phyloP scores from a whole-genome alignment of 257 asterid species.

The Lithospermum erythrorhizon region DNA sequence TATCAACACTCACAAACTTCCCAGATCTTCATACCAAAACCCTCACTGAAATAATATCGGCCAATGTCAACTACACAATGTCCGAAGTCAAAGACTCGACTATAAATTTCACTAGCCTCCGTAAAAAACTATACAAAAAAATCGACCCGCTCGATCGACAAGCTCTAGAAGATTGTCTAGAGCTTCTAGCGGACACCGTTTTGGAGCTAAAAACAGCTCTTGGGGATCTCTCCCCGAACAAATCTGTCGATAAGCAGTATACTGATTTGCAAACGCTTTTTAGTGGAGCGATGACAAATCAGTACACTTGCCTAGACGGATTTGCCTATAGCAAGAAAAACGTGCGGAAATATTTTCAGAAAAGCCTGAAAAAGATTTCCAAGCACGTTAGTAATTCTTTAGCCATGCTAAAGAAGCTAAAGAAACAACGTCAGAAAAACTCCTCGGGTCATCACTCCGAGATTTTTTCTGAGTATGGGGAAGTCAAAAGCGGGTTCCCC shows the following conservation, averaged over 20 bases:
- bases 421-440: conserved; percentile 16
- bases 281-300: conserved; percentile 92
- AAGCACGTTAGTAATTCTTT: conserved; percentile 72
- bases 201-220: conserved; percentile 31
- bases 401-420: conserved; percentile 63
- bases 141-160: conserved; percentile 44
- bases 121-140: conserved; percentile 31
- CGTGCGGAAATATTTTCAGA: conserved; percentile 43
- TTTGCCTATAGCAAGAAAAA: conserved; percentile 50
- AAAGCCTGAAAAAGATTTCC: conserved; percentile 43
- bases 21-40: conserved; percentile 60
- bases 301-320: conserved; percentile 88
- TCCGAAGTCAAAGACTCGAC: conserved; percentile 44
- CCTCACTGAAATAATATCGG: conserved; percentile 56
- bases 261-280: conserved; percentile 60
- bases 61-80: conserved; percentile 52
- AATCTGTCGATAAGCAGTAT: conserved; percentile 28
- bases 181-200: conserved; percentile 48
- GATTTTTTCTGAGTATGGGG: conserved; percentile 33
- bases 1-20: conserved; percentile 44
- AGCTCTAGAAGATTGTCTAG: conserved; percentile 77
- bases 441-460: conserved; percentile 6
- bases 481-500: conserved; percentile 40
- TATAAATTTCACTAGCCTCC: conserved; percentile 43
- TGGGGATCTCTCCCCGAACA: conserved; percentile 26